Percentiles rank a stretch among this genome's conserved stretches.
phyloP scores from a whole-genome alignment of 2,329 filamentous ascomycete species.

The Apiospora phragmitis region DNA sequence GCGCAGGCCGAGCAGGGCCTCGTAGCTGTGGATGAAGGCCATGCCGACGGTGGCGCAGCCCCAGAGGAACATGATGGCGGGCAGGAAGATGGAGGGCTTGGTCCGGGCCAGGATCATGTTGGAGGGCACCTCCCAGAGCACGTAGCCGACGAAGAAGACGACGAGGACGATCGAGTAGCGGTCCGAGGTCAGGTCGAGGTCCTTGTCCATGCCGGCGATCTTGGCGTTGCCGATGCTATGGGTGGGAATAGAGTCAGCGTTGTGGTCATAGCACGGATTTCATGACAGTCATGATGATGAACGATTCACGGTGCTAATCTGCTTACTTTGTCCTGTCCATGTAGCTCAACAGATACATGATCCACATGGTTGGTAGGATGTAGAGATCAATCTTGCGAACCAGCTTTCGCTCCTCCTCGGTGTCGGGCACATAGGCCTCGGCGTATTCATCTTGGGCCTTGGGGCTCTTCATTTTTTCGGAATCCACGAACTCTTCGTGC shows the following conservation, averaged over 20 bases:
- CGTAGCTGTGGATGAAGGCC: conserved; percentile 28
- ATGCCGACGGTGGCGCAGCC: conserved; percentile 29
- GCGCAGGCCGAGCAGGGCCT: conserved; percentile 33
- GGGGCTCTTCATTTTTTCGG: conserved; percentile 6
- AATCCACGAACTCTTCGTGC: conserved; percentile 18
- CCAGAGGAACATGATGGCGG: conserved; percentile 62
- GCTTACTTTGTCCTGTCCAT: conserved; percentile 54
- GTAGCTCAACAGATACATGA: conserved; percentile 60
- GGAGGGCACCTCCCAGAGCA: conserved; percentile 63
- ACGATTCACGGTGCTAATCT: not conserved
- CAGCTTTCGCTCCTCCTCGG: conserved; percentile 34
- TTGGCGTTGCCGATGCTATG: conserved; percentile 54
- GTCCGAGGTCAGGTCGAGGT: conserved; percentile 53
- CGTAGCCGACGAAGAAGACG: conserved; percentile 72
- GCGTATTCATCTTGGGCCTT: not conserved
- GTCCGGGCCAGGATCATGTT: conserved; percentile 66
- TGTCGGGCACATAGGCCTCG: conserved; percentile 28
- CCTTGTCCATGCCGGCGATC: conserved; percentile 47
- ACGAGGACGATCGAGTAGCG: conserved; percentile 60
- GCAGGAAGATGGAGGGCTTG: conserved; percentile 64
- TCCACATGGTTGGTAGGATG: conserved; percentile 52
- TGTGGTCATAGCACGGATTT: no score
- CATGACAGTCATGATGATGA: no score
- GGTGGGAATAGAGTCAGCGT: conserved; percentile 17
- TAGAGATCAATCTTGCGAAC: conserved; percentile 42